Percentiles rank a stretch among this genome's conserved stretches.
These are phyloP conservation scores for Tuber aestivum DNA, from an alignment of 495 filamentous ascomycete species.

Conservation along the genomic window DNA sequence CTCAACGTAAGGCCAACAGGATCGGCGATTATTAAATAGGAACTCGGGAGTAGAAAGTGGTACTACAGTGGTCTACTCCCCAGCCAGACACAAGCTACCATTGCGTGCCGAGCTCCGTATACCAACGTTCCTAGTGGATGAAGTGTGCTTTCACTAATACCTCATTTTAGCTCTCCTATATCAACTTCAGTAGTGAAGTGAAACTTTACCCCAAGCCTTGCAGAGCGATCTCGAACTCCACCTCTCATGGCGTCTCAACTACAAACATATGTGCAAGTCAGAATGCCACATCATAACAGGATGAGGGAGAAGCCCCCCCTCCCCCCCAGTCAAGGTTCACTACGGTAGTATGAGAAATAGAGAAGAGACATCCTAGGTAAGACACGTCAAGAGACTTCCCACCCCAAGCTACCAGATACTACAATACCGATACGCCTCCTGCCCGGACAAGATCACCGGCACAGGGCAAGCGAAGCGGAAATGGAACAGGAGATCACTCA, in stretches of 20 bases:
- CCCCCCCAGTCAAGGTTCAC: not conserved
- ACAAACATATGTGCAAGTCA: not conserved
- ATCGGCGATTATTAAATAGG: not conserved
- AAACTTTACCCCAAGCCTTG: not conserved
- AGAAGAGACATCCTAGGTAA: not conserved
- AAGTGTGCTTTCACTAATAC: not conserved
- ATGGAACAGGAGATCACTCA: not conserved
- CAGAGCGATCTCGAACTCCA: not conserved
- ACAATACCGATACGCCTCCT: not conserved
- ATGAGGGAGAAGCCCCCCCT: not conserved
- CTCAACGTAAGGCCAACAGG: not conserved
- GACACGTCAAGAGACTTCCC: not conserved
- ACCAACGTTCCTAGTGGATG: not conserved
- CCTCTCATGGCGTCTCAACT: not conserved
- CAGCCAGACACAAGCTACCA: not conserved
- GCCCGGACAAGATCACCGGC: not conserved
- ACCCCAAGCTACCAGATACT: not conserved
- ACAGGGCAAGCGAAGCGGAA: not conserved
- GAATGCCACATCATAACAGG: not conserved
- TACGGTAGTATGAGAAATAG: not conserved
- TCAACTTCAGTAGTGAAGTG: not conserved
- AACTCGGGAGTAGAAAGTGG: not conserved
- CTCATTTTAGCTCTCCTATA: not conserved
- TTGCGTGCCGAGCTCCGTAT: not conserved
- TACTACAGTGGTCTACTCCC: not conserved